Percentiles rank a stretch among this genome's conserved stretches.
Conservation (phyloP, 306 rosid genomes). For the Mucuna pruriens region DNA sequence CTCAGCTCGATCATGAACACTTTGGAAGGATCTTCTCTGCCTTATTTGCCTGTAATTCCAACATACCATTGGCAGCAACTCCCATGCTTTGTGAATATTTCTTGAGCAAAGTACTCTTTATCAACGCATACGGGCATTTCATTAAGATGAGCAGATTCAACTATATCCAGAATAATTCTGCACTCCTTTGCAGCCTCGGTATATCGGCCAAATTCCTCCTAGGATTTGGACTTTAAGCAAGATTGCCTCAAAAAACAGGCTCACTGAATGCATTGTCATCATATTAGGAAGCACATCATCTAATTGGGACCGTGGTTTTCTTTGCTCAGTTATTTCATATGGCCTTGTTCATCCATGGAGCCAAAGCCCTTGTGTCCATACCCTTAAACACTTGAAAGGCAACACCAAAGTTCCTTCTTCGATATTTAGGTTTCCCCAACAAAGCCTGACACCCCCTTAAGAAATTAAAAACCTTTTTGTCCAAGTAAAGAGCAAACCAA, state of each 20-base stretch:
- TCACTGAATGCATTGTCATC: slow-evolving; percentile 89
- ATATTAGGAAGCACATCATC: slow-evolving; percentile 50
- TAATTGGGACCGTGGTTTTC: slow-evolving; percentile 58
- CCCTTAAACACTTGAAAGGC: slow-evolving; percentile 94
- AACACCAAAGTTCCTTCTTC: slow-evolving; percentile 81
- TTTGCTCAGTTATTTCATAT: slow-evolving; percentile 63
- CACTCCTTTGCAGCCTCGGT: slow-evolving; percentile 81
- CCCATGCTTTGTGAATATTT: slow-evolving; percentile 74
- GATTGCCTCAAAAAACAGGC: slow-evolving; percentile 87
- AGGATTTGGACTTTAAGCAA: slow-evolving; percentile 82
- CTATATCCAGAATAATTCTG: slow-evolving; percentile 76
- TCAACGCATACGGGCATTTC: slow-evolving; percentile 70
- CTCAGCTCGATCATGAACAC: slow-evolving; percentile 64
- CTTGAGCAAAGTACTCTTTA: slow-evolving; percentile 85
- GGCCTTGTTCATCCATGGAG: slow-evolving; percentile 75
- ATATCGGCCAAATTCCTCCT: slow-evolving; percentile 67
- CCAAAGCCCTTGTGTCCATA: slow-evolving; percentile 63
- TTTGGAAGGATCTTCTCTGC: slow-evolving; percentile 80
- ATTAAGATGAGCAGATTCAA: slow-evolving; percentile 74
- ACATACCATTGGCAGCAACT: slow-evolving; percentile 74
- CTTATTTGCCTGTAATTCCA: slow-evolving; percentile 67
- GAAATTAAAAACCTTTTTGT: neutral
- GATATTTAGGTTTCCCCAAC: slow-evolving; percentile 93
- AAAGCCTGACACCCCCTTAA: slow-evolving; percentile 55
- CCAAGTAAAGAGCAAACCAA: neutral